phyloP scores from a whole-genome alignment of 306 rosid genomes.

The Lathyrus aphaca region DNA sequence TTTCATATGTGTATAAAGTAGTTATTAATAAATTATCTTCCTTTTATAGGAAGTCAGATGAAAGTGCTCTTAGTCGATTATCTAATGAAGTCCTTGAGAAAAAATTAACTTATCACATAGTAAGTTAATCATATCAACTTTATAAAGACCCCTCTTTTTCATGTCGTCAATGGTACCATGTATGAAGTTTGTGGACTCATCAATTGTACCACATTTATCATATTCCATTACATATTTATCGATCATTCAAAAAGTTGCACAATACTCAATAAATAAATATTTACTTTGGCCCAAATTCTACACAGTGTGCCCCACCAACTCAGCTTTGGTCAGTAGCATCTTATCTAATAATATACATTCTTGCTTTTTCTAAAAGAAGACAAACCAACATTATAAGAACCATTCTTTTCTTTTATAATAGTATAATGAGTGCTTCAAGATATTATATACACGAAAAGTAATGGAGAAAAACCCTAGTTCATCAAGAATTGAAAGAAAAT shows the following conservation, averaged over 20 bases:
- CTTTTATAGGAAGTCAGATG: too few relatives aligned
- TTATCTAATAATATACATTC: conserved; percentile 18
- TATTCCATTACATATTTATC: too few relatives aligned
- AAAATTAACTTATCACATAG: too few relatives aligned
- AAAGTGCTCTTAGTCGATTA: too few relatives aligned
- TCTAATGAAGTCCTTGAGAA: too few relatives aligned
- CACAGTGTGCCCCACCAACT: conserved; percentile 36
- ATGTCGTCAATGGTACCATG: not conserved
- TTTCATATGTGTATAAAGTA: too few relatives aligned
- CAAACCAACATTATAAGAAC: conserved; percentile 15
- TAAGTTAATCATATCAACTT: not conserved
- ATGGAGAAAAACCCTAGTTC: conserved; percentile 66
- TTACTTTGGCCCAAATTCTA: too few relatives aligned
- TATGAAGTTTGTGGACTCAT: too few relatives aligned
- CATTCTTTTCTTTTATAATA: not conserved
- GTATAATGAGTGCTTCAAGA: not conserved
- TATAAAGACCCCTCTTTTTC: not conserved
- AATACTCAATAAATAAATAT: too few relatives aligned
- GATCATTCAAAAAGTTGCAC: too few relatives aligned
- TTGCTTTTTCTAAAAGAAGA: conserved; percentile 39
- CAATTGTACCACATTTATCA: too few relatives aligned
- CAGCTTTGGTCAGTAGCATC: conserved; percentile 37
- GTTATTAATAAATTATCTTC: too few relatives aligned
- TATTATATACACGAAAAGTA: conserved; percentile 1
- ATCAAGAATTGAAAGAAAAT: conserved; percentile 65